Evolutionary conservation across 2,329 filamentous ascomycete genomes (phyloP).

Genomic region (Xylaria sp.): DNA sequence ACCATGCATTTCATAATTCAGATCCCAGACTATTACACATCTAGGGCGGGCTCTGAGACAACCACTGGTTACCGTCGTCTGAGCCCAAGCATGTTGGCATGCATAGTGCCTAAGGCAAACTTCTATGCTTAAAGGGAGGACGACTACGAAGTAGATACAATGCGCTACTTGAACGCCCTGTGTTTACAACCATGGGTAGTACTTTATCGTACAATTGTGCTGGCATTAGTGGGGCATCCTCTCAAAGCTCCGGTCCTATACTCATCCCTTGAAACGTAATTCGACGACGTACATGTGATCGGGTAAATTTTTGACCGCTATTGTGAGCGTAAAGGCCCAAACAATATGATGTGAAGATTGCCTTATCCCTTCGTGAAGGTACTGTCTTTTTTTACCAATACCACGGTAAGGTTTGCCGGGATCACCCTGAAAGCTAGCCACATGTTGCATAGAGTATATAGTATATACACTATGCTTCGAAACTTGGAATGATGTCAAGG

Average conservation of each 20-base stretch:
- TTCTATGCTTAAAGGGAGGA: not conserved
- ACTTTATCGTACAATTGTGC: slow-evolving; percentile 4
- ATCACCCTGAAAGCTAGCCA: not conserved
- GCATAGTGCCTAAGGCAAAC: slow-evolving; percentile 21
- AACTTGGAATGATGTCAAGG: not conserved
- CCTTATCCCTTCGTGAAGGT: not conserved
- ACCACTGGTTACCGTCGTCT: not conserved
- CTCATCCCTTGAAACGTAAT: not conserved
- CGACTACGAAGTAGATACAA: slow-evolving; percentile 3
- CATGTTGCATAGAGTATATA: not conserved
- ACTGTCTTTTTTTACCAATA: not conserved
- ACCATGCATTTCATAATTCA: not conserved
- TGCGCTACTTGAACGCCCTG: slow-evolving; percentile 8
- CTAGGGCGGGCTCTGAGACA: not conserved
- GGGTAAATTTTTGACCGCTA: not conserved
- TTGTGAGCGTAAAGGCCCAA: not conserved
- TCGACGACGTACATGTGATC: not conserved
- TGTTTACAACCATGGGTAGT: not conserved
- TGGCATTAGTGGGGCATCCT: not conserved
- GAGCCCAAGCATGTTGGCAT: slow-evolving; percentile 2
- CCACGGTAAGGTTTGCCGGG: not conserved
- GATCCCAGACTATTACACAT: not conserved
- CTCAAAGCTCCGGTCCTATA: not conserved
- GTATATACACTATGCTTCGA: not conserved
- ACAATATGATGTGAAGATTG: not conserved